These are phyloP conservation scores for Pseudisothecium myosuroides DNA, from an alignment of 225 moss, liverwort and hornwort genomes.

Conservation along the genomic window DNA sequence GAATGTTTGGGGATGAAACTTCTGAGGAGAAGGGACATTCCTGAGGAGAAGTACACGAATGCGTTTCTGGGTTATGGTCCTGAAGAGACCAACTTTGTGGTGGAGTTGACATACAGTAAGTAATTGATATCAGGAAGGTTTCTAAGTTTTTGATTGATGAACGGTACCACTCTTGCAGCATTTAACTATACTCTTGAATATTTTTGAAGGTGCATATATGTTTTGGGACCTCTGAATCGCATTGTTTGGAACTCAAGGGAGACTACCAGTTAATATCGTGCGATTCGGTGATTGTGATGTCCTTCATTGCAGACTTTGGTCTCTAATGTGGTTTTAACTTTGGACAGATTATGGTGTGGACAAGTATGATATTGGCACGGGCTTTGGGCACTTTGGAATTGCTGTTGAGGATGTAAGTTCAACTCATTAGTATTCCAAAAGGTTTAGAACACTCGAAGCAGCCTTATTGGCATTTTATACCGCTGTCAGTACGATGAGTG, in stretches of 20 bases:
- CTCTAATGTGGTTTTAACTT: neutral
- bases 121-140: neutral
- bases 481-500: neutral
- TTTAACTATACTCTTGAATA: neutral
- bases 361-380: slow-evolving; percentile 84
- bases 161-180: neutral
- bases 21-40: slow-evolving; percentile 76
- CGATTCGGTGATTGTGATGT: neutral
- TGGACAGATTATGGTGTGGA: slow-evolving; percentile 86
- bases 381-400: slow-evolving; percentile 94
- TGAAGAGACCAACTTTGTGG: slow-evolving; percentile 90
- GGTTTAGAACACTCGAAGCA: neutral
- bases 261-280: neutral
- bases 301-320: neutral
- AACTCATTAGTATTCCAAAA: neutral
- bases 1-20: slow-evolving; percentile 97
- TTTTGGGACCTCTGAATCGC: neutral
- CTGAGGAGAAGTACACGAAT: slow-evolving; percentile 95
- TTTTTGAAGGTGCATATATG: neutral
- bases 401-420: slow-evolving; percentile 90
- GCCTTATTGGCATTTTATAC: neutral
- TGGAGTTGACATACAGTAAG: slow-evolving; percentile 94
- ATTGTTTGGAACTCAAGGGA: neutral
- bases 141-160: neutral
- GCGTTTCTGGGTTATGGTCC: slow-evolving; percentile 94